These are phyloP conservation scores for Cystofilobasidium bisporidii DNA, from an alignment of 768 basidiomycete genomes.

Conservation along the genomic window DNA sequence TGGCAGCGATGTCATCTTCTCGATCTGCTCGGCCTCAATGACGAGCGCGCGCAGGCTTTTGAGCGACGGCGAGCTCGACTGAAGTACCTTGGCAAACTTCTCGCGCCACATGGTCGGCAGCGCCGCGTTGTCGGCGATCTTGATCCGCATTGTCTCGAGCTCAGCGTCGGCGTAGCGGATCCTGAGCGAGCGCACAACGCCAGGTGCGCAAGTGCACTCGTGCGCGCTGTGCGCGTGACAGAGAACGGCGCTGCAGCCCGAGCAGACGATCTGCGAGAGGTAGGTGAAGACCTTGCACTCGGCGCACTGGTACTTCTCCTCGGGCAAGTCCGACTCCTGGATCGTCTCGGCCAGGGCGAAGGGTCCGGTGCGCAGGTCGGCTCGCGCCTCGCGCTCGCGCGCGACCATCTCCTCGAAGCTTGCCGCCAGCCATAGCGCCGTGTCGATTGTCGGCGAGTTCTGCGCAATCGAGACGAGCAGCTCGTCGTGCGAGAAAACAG, in stretches of 20 bases:
- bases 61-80: slow-evolving; percentile 2
- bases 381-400: slow-evolving; percentile 64
- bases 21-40: slow-evolving; percentile 80
- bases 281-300: slow-evolving; percentile 92
- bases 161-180: slow-evolving; percentile 74
- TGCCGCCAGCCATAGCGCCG: slow-evolving; percentile 80
- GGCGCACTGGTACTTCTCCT: slow-evolving; percentile 91
- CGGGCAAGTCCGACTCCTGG: slow-evolving; percentile 69
- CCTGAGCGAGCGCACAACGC: slow-evolving; percentile 54
- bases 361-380: slow-evolving; percentile 46
- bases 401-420: slow-evolving; percentile 80
- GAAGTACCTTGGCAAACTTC: slow-evolving; percentile 57
- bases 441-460: slow-evolving; percentile 82
- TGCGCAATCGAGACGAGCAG: slow-evolving; percentile 94
- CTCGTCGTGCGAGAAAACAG: slow-evolving; percentile 98
- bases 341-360: slow-evolving; percentile 51
- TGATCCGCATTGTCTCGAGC: slow-evolving; percentile 55
- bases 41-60: slow-evolving; percentile 59
- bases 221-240: slow-evolving; percentile 76
- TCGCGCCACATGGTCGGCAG: slow-evolving; percentile 65
- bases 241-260: slow-evolving; percentile 62
- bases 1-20: slow-evolving; percentile 49
- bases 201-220: slow-evolving; percentile 56
- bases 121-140: slow-evolving; percentile 60
- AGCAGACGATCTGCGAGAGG: slow-evolving; percentile 79